Evolutionary conservation across 2,329 filamentous ascomycete genomes (phyloP).

Genomic region (Exserohilum turcica): DNA sequence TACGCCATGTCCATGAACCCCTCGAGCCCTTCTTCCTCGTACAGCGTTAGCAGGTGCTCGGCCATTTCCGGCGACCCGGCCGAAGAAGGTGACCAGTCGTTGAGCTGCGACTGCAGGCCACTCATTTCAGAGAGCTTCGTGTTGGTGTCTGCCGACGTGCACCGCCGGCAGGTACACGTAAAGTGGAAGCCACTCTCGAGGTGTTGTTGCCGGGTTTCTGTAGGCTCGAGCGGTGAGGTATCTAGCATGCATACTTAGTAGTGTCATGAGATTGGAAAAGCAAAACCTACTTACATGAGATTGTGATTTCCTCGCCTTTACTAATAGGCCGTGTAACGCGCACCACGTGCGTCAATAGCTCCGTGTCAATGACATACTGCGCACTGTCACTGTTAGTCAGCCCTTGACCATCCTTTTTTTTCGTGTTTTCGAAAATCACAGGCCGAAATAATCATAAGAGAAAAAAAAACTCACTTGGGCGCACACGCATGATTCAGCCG

Average conservation of each 20-base stretch:
- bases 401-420: background rate
- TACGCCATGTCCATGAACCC: conserved; percentile 50
- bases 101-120: conserved; percentile 37
- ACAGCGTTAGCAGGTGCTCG: conserved; percentile 43
- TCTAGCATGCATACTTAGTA: conserved; percentile 24
- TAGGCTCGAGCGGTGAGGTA: conserved; percentile 45
- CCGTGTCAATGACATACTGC: conserved; percentile 48
- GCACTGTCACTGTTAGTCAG: conserved; percentile 31
- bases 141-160: conserved; percentile 40
- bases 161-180: conserved; percentile 48
- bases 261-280: too few relatives aligned
- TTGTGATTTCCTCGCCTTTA: conserved; percentile 49
- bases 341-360: conserved; percentile 48
- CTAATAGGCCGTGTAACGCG: conserved; percentile 43
- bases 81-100: conserved; percentile 34
- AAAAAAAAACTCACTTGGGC: conserved; percentile 34
- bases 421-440: too few relatives aligned
- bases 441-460: too few relatives aligned
- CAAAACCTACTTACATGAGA: conserved; percentile 39
- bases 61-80: conserved; percentile 28
- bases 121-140: conserved; percentile 36
- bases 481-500: conserved; percentile 51
- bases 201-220: conserved; percentile 35
- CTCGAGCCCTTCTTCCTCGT: conserved; percentile 46
- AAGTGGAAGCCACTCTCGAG: conserved; percentile 49